These are phyloP conservation scores for Chrysanthemum lavandulifolium DNA, from an alignment of 129 eudicot genomes.

Conservation along the genomic window DNA sequence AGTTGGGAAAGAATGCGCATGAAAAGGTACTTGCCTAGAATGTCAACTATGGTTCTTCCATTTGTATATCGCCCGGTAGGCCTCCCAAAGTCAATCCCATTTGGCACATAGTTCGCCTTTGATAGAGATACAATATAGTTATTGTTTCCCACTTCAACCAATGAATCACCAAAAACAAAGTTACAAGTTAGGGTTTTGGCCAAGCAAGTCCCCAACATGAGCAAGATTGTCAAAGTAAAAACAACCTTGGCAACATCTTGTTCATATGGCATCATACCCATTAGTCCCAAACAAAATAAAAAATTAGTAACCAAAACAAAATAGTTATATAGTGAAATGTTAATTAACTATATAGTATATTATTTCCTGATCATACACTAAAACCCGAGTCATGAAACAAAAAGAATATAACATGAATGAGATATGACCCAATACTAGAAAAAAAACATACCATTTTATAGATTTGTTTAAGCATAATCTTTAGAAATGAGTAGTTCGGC, in stretches of 20 bases:
- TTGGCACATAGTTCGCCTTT: constrained; percentile 71
- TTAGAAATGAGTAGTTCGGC: neutral
- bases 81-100: constrained; percentile 82
- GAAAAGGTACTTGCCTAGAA: constrained; percentile 53
- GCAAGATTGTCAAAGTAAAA: constrained; percentile 22
- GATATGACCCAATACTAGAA: constrained; percentile 5
- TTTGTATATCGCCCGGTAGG: constrained; percentile 90
- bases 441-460: constrained; percentile 29
- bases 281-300: constrained; percentile 2
- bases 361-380: constrained; percentile 2
- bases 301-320: too few relatives aligned
- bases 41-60: constrained; percentile 81
- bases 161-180: constrained; percentile 87
- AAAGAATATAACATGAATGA: constrained; percentile 10
- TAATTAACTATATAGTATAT: neutral
- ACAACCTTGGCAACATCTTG: constrained; percentile 9
- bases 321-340: too few relatives aligned
- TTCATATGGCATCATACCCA: neutral
- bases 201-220: constrained; percentile 30
- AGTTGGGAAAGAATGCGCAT: neutral
- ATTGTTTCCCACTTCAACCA: constrained; percentile 87
- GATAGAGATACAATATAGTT: constrained; percentile 73
- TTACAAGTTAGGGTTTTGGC: constrained; percentile 44
- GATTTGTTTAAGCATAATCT: neutral
- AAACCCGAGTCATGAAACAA: neutral